phyloP scores from a whole-genome alignment of 768 basidiomycete species.

The Russula sp. region DNA sequence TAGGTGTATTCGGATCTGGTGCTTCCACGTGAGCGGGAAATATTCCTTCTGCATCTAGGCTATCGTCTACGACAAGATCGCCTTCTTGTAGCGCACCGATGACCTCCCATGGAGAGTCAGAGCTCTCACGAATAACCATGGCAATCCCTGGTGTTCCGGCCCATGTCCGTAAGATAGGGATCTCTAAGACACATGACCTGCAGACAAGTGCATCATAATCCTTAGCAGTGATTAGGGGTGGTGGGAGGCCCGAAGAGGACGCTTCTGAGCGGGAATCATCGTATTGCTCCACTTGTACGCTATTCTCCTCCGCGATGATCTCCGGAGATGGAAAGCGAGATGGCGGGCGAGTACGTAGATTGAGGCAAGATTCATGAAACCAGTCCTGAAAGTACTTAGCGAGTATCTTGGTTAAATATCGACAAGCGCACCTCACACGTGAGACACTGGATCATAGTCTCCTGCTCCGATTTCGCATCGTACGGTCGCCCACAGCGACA shows the following conservation, averaged over 20 bases:
- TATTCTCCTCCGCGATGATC: not conserved
- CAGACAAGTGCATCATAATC: slow-evolving; percentile 78
- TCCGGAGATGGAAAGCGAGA: slow-evolving; percentile 37
- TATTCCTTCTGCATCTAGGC: not conserved
- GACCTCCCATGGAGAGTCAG: slow-evolving; percentile 44
- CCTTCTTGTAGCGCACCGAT: slow-evolving; percentile 31
- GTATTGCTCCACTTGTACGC: slow-evolving; percentile 26
- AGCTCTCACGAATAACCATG: slow-evolving; percentile 53
- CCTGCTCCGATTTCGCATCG: slow-evolving; percentile 62
- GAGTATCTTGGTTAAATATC: slow-evolving; percentile 2
- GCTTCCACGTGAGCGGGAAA: not conserved
- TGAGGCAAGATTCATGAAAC: slow-evolving; percentile 87
- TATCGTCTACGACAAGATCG: slow-evolving; percentile 14
- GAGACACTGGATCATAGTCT: slow-evolving; percentile 87
- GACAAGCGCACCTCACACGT: slow-evolving; percentile 61
- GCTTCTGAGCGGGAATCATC: slow-evolving; percentile 51
- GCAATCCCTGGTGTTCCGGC: slow-evolving; percentile 64
- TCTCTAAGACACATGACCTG: slow-evolving; percentile 53
- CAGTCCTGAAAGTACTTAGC: slow-evolving; percentile 52
- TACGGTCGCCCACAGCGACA: slow-evolving; percentile 71
- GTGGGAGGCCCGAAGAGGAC: slow-evolving; percentile 59
- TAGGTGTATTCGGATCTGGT: not conserved
- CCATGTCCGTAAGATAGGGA: slow-evolving; percentile 45
- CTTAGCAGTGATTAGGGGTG: slow-evolving; percentile 53
- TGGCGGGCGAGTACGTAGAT: slow-evolving; percentile 59